Evolutionary conservation across 1,139 yeast species (phyloP), one percentile per base, ranked within the genome.

Genomic region (Pichia sp.): DNA sequence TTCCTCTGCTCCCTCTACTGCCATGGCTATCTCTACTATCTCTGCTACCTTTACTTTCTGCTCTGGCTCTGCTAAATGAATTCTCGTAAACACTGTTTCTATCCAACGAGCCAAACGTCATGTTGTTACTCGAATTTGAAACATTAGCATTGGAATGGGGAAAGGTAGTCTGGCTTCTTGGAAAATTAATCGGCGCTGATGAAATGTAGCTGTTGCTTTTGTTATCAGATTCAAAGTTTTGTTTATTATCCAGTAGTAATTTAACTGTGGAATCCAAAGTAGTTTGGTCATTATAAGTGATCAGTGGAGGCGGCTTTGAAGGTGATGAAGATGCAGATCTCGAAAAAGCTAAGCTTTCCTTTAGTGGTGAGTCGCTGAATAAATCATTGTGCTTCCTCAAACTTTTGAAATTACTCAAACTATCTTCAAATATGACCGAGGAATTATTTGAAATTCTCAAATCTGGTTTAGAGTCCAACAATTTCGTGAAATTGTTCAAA

Each of bases 401-500:
- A 40, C 57, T 60, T 51, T 66, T 67, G 56, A 67, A 68, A 49
- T 64, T 63, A 3, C 60, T 59, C 31, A 67, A 55, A 7, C 65
- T 62, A 48, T 66, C 70, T 30, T 63, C 68, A 49, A 58, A 63
- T 4, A 63, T 48, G 1, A 62, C 55, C 1, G 68, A 60, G 0
- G 68, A 61, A 30, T 60, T 60, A 6, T 65, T 60, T 2, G 68
- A 56, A 40, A 69, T 58, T 48, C 81, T 67, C 33, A 81, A 68
- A 58, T 80, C 85, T 2, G 77, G 75, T 60, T 79, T 81, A 51
- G 86, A 82, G 61, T 93, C 97, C 51, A 92, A 80, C 81, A 90
- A 76, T 60, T 83, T 79, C 52, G 92, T 88, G 73, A 92, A 92
- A 54, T 86, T 90, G 55, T 87, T 81, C 31, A 91, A 75, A 62